Base-by-base conservation (phyloP, 371 early-diverging fungal species). In the Mucor sp. region DNA sequence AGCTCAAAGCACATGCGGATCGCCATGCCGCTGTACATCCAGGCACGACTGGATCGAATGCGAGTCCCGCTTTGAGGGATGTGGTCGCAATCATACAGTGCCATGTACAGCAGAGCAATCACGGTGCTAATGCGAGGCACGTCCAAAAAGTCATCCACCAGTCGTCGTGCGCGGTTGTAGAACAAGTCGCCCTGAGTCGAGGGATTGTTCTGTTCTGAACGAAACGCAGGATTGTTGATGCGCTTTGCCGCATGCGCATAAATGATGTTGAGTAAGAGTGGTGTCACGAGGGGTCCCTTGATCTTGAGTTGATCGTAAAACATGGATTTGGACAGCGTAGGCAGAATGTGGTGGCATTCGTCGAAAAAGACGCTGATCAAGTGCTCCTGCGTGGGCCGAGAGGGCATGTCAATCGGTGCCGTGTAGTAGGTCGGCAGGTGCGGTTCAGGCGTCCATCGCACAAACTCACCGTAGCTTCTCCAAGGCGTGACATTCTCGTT, bases 91-190 rank as follows among this genome's bases (percentile, higher is more conserved):
- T 80, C 77, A 47, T 78, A 84, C 8, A 76, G 66, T 2, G 77
- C 68, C 76, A 84, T 70, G 28, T 77, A 79, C 3, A 79, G 56
- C n/a, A 85, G 63, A 8, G 82, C 80, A 55, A 82, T 76, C 4
- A 82, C 81, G 0, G 85, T 85, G 43, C 78, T 76, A 19, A 81
- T 63, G 6, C 85, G 77, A 30, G 85, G 82, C 0, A 70, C 74
- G 63, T 82, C 85, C 67, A 85, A 35, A 48, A 81, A 82, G 55
- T 81, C 82, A 39, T 81, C 85, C 9, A 85, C 66, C 17, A 84
- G 61, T 6, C 67, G 65, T 37, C 72, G 50, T 19, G 84, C 82
- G 9, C 84, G 74, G 14, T 80, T 62, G 62, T 79, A 84, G 66
- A 74, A 78, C 7, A 76, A 21, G 50, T 78, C 74, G 9, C 72